Evolutionary conservation across 1,284 basidiomycete genomes (phyloP), one percentile per base, ranked within the genome.

Genomic region (Caloboletus firmus): DNA sequence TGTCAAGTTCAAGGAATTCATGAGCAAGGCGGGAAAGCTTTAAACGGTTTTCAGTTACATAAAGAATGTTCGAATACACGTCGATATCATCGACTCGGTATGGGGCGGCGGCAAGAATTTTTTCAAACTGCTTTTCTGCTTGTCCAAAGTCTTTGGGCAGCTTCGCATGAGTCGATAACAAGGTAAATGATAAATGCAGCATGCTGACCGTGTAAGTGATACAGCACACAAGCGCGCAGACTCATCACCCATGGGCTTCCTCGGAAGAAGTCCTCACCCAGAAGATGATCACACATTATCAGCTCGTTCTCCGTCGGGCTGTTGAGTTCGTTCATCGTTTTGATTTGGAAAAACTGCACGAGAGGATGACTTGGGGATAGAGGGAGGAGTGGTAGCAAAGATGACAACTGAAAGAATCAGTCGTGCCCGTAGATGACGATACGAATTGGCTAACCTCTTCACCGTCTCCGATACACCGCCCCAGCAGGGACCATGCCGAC

Each of bases 21-120:
- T 97, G 94, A 11, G 96, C 96, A 24, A 99, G 80, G 67, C 89
- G 88, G 13, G 95, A 94, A 32, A 99, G 77, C 69, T 95, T 94
- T 31, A 93, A 79, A 37, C 83, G 82, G 63, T 93, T 93, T 64
- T 95, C 91, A 53, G 92, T 92, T 6, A 99, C 93, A 72, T 98
- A 99, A 39, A 99, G 81, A 65, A 98, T 96, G 69, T 99, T 98
- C 52, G 95, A 97, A 71, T 93, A 96, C 50, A 98, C 88, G 68
- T 98, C 96, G 49, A 99, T 89, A 63, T 98, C 93, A 62, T 99
- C 97, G 57, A 98, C 84, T 24, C 95, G 83, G 73, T 87, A 90
- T 5, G 95, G 95, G 69, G 98, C 95, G 39, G 88, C 69, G 5
- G 76, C 71, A 43, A 93, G 81, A 28, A 98, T 89, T 55, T 80